These are phyloP conservation scores for Xylaria sp. DNA, from an alignment of 2,329 filamentous ascomycete genomes.

Conservation along the genomic window DNA sequence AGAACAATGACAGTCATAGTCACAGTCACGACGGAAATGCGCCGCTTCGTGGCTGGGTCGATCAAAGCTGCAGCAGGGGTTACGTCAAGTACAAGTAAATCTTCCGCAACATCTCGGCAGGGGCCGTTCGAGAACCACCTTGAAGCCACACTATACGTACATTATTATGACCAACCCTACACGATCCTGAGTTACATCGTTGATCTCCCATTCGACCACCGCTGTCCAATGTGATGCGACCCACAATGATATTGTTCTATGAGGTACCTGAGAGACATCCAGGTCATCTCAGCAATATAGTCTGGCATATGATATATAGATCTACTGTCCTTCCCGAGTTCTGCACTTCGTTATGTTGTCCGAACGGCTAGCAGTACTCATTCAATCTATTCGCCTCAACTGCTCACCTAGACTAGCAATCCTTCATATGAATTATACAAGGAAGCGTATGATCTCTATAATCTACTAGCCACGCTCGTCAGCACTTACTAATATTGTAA, in stretches of 20 bases:
- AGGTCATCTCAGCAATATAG: constrained; percentile 14
- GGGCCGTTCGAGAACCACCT: constrained; percentile 25
- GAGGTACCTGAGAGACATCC: constrained; percentile 14
- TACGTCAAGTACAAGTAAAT: neutral
- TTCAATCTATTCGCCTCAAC: constrained; percentile 5
- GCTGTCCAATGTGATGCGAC: constrained; percentile 20
- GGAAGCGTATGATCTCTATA: constrained; percentile 48
- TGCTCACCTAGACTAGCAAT: neutral
- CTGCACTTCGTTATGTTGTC: neutral
- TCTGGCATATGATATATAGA: constrained; percentile 12
- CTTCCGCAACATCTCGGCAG: constrained; percentile 21
- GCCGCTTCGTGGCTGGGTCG: constrained; percentile 6
- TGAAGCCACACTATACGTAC: neutral
- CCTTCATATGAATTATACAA: constrained; percentile 51
- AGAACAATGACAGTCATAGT: neutral
- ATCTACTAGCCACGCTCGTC: constrained; percentile 20
- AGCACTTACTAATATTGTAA: constrained; percentile 37
- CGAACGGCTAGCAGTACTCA: neutral
- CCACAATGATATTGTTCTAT: constrained; percentile 29
- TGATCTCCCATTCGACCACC: constrained; percentile 24
- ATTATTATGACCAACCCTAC: constrained; percentile 15
- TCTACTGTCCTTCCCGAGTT: constrained; percentile 2
- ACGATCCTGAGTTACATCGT: constrained; percentile 26
- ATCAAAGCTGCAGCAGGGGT: constrained; percentile 24
- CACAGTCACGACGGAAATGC: neutral